Evolutionary conservation across 345 rosid species (phyloP).

Genomic region (Arabis alpina): DNA sequence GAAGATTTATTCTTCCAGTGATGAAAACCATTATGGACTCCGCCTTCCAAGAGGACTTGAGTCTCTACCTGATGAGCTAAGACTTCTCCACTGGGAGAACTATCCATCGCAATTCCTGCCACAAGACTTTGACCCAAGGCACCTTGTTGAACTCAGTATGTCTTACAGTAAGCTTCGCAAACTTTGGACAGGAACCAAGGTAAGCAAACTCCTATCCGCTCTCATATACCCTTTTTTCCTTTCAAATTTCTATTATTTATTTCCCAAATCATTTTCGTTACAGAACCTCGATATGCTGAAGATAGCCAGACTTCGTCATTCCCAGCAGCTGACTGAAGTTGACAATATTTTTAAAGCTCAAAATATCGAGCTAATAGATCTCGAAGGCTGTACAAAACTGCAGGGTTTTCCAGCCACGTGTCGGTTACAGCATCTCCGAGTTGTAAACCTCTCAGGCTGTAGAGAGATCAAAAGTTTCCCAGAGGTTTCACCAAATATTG

Average conservation of each 20-base stretch:
- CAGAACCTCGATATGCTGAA: constrained; percentile 17
- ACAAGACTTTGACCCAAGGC: constrained; percentile 15
- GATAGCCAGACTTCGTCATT: constrained; percentile 10
- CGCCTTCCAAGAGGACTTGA: constrained; percentile 5
- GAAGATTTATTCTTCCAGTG: neutral
- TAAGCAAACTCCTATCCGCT: neutral
- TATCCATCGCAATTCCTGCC: constrained; percentile 25
- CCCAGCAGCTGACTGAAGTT: constrained; percentile 10
- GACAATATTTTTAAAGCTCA: neutral
- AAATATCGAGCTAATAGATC: constrained; percentile 12
- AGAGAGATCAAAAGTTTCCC: neutral
- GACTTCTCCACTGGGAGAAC: constrained; percentile 40
- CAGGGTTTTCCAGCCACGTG: neutral
- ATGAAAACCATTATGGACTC: neutral
- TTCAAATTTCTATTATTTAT: no score
- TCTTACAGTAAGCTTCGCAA: constrained; percentile 15
- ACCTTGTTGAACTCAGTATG: constrained; percentile 35
- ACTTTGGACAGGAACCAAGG: constrained; percentile 37
- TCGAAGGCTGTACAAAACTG: constrained; percentile 24
- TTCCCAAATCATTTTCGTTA: no score
- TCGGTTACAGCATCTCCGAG: neutral
- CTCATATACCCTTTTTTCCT: neutral
- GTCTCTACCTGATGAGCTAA: constrained; percentile 29
- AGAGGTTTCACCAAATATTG: neutral
- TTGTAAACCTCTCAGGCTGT: constrained; percentile 23